These are phyloP conservation scores for Phialophora chinensis DNA, from an alignment of 2,329 filamentous ascomycete species.

Conservation along the genomic window DNA sequence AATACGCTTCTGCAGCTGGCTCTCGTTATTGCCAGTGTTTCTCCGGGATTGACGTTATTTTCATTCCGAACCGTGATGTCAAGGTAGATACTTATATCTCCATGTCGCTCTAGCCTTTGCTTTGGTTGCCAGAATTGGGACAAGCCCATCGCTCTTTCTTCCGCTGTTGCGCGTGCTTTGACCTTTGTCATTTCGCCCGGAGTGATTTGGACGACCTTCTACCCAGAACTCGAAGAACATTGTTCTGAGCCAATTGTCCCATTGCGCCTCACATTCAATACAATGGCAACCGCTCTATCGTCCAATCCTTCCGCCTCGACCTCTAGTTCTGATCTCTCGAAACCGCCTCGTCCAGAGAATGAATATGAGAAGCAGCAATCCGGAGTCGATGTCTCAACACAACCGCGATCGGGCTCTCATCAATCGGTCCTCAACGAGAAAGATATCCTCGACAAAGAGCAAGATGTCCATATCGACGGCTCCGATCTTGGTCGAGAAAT, in stretches of 20 bases:
- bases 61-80: not conserved
- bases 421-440: conserved; percentile 23
- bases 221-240: not conserved
- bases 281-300: conserved; percentile 28
- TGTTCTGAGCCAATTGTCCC: not conserved
- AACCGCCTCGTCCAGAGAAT: conserved; percentile 25
- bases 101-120: not conserved
- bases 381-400: conserved; percentile 6
- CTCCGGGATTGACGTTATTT: not conserved
- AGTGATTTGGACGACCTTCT: not conserved
- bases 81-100: conserved; percentile 10
- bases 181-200: not conserved
- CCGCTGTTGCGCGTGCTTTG: not conserved
- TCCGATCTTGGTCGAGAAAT: conserved; percentile 33
- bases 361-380: conserved; percentile 24
- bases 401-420: conserved; percentile 9
- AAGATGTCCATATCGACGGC: conserved; percentile 19
- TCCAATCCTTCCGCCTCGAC: conserved; percentile 27
- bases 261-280: not conserved
- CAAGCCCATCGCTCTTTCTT: not conserved
- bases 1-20: not conserved
- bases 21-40: not conserved
- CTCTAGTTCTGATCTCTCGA: conserved; percentile 35
- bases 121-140: not conserved
- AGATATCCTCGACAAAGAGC: conserved; percentile 24